Percentiles rank a stretch among this genome's conserved stretches.
Conservation (phyloP, 257 asterid genomes). For the Mitragyna speciosa region DNA sequence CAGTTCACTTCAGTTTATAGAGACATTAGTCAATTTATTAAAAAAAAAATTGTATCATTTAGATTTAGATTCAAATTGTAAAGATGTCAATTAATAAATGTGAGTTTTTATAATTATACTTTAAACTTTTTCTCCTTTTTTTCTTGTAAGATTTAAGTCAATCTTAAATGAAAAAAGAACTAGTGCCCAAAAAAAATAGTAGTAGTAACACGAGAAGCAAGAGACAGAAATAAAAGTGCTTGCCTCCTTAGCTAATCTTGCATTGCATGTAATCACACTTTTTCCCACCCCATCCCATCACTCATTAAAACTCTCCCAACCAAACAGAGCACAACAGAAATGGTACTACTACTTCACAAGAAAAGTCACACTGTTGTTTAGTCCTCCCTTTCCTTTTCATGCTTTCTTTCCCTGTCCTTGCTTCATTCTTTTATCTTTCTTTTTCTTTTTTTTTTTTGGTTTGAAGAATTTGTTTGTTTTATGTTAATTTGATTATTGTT, state of each 20-base stretch:
- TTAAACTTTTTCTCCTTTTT: too few species aligned
- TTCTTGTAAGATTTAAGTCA: too few species aligned
- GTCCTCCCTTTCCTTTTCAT: neutral
- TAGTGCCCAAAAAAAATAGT: too few species aligned
- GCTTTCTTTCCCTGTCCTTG: neutral
- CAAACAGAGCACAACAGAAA: neutral
- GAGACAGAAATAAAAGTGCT: neutral
- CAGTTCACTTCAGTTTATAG: too few species aligned
- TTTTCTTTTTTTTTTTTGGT: too few species aligned
- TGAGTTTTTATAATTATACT: too few species aligned
- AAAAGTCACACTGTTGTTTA: neutral
- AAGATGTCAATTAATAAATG: too few species aligned
- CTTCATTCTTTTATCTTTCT: too few species aligned
- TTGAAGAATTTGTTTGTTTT: neutral
- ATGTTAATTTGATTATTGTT: neutral
- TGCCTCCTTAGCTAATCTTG: neutral
- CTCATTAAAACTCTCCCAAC: neutral
- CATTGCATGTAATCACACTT: slow-evolving; percentile 17
- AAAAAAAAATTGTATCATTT: too few species aligned
- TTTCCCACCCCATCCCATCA: neutral
- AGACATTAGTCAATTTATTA: too few species aligned
- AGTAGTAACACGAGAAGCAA: neutral
- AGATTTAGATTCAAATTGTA: too few species aligned
- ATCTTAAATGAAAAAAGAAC: too few species aligned
- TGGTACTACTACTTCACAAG: neutral